A percentile compares a stretch with the other conserved stretches of the same genome.
Conservation (phyloP, 805 yeast species). For the Tetrapisispora taiwanensis region DNA sequence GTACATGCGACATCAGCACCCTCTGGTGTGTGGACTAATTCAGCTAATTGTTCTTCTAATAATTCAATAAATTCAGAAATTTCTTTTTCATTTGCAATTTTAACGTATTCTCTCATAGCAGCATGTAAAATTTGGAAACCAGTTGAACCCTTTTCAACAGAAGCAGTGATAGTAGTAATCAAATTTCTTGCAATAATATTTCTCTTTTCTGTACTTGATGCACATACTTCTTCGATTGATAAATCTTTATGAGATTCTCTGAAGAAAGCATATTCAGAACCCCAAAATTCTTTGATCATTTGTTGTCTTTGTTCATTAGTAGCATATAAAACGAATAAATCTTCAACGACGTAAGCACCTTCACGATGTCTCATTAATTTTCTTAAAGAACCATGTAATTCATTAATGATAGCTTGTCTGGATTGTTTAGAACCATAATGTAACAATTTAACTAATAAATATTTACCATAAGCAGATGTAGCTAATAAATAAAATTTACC, state of each 20-base stretch:
- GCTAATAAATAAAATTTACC: conserved; percentile 76
- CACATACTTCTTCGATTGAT: conserved; percentile 54
- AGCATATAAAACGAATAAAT: conserved; percentile 75
- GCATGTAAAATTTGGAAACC: conserved; percentile 95
- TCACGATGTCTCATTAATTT: conserved; percentile 93
- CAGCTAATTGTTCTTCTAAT: conserved; percentile 81
- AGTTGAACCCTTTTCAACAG: conserved; percentile 90
- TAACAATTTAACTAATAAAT: conserved; percentile 73
- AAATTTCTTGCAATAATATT: conserved; percentile 65
- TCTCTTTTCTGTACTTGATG: conserved; percentile 66
- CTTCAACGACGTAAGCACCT: conserved; percentile 97
- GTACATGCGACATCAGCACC: conserved; percentile 87
- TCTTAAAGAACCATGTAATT: conserved; percentile 82
- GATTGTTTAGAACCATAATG: conserved; percentile 86
- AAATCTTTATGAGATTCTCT: conserved; percentile 60
- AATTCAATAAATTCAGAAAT: conserved; percentile 74
- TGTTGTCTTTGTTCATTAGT: conserved; percentile 76
- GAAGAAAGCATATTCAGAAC: conserved; percentile 87
- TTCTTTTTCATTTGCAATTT: conserved; percentile 56
- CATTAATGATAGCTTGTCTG: conserved; percentile 64
- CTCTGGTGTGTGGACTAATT: conserved; percentile 88
- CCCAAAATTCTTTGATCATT: conserved; percentile 95
- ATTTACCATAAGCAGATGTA: conserved; percentile 89
- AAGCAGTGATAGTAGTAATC: conserved; percentile 73
- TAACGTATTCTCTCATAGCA: conserved; percentile 82